Conservation (phyloP, 2,329 filamentous ascomycete genomes). For the Calonectria ilicicola region DNA sequence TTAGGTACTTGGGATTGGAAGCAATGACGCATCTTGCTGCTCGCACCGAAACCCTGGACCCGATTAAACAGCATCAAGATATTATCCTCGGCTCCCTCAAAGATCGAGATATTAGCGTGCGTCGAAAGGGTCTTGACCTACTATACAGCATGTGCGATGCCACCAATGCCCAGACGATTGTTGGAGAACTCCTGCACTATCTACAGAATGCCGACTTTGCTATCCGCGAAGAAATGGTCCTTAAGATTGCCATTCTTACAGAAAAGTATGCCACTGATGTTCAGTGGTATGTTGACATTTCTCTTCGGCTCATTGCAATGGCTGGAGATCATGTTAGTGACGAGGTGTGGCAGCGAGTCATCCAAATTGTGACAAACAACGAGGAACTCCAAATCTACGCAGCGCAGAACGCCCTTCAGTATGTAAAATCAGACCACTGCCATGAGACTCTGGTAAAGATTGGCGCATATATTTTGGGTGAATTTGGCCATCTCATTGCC, state of each 20-base stretch:
- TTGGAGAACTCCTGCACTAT: constrained; percentile 93
- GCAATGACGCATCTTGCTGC: constrained; percentile 99
- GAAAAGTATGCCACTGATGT: constrained; percentile 99
- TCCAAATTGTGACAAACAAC: constrained; percentile 99
- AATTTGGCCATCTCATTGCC: constrained; percentile 96
- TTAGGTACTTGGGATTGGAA: constrained; percentile 93
- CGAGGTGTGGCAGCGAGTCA: constrained; percentile 98
- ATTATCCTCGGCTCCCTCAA: constrained; percentile 95
- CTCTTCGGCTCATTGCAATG: constrained; percentile 92
- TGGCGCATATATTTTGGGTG: constrained; percentile 93
- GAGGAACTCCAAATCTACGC: constrained; percentile 98
- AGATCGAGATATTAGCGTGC: constrained; percentile 96
- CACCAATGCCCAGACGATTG: constrained; percentile 92
- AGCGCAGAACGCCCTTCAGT: constrained; percentile 90
- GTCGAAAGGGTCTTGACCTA: constrained; percentile 93
- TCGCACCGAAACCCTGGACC: constrained; percentile 91
- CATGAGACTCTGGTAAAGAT: constrained; percentile 99
- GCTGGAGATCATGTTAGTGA: constrained; percentile 98
- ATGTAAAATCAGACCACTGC: constrained; percentile 92
- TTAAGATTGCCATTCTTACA: constrained; percentile 98
- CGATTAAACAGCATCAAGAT: constrained; percentile 97
- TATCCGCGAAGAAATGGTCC: constrained; percentile 98
- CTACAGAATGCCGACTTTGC: constrained; percentile 97
- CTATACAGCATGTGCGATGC: constrained; percentile 99
- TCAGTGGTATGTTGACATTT: constrained; percentile 99